Conservation (phyloP, 2,329 filamentous ascomycete species). For the Arthroderma sp. region DNA sequence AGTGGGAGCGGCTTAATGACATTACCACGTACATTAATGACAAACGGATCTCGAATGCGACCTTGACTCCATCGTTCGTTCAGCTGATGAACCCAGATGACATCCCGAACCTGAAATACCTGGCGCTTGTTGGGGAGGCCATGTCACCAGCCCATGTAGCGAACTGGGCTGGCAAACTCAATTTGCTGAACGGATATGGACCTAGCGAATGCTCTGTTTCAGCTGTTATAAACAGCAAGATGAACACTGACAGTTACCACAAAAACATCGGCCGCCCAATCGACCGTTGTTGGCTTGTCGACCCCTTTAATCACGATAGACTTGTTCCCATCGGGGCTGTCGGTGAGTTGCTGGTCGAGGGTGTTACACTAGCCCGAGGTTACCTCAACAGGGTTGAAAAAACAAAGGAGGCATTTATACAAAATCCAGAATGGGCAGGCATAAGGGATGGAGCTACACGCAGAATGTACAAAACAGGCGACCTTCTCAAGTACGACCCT, state of each 20-base stretch:
- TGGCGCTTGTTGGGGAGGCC: slow-evolving; percentile 21
- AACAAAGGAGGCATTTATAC: slow-evolving; percentile 19
- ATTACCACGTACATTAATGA: slow-evolving; percentile 36
- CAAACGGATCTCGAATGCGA: slow-evolving; percentile 40
- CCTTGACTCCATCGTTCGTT: slow-evolving; percentile 47
- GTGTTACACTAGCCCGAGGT: slow-evolving; percentile 20
- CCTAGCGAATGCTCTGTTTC: slow-evolving; percentile 29
- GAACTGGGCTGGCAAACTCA: slow-evolving; percentile 27
- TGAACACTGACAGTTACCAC: slow-evolving; percentile 19
- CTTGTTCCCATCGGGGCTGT: slow-evolving; percentile 30
- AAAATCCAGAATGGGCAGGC: slow-evolving; percentile 16
- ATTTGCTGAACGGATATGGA: slow-evolving; percentile 31
- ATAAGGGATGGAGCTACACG: background rate
- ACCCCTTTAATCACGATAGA: slow-evolving; percentile 23
- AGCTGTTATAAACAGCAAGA: slow-evolving; percentile 21
- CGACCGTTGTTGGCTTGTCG: slow-evolving; percentile 29
- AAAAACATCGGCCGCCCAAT: slow-evolving; percentile 26
- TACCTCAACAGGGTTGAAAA: slow-evolving; percentile 21
- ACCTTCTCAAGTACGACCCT: slow-evolving; percentile 18
- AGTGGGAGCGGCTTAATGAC: slow-evolving; percentile 40
- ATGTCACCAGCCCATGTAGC: slow-evolving; percentile 18
- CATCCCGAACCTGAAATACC: slow-evolving; percentile 27
- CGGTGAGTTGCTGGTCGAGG: slow-evolving; percentile 34
- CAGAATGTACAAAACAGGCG: slow-evolving; percentile 21
- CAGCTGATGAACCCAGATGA: slow-evolving; percentile 27